Percentiles rank a stretch among this genome's conserved stretches.
Evolutionary conservation across 2,329 filamentous ascomycete genomes (phyloP).

Genomic region (Cladosporium sp.): DNA sequence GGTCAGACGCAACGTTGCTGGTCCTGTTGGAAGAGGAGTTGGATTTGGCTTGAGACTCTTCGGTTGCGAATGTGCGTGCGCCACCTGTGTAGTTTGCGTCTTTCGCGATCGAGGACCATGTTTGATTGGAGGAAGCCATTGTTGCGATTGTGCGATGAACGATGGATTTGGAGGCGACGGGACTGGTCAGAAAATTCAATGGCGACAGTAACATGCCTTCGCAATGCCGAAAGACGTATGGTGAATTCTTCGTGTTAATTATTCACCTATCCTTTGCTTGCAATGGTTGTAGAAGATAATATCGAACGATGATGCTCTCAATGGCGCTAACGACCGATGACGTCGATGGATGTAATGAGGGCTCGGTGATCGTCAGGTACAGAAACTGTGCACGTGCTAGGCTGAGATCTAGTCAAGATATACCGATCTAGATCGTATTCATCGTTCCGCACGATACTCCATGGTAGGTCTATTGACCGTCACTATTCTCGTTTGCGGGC

Average conservation of each 20-base stretch:
- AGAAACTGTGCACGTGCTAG: not conserved
- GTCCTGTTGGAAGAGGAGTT: not conserved
- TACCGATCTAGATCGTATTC: not conserved
- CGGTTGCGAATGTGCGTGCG: slow-evolving; percentile 2
- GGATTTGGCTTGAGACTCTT: not conserved
- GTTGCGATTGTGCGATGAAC: not conserved
- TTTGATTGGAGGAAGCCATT: not conserved
- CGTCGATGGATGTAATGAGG: not conserved
- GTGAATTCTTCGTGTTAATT: not conserved
- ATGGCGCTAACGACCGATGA: not conserved
- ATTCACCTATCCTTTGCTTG: too few species aligned
- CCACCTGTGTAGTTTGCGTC: slow-evolving; percentile 3
- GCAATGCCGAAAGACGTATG: not conserved
- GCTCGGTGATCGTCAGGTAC: not conserved
- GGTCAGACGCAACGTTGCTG: slow-evolving; percentile 2
- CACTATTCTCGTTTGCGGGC: too few species aligned
- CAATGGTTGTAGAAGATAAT: not conserved
- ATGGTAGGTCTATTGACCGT: too few species aligned
- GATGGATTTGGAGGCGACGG: not conserved
- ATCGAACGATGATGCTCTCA: not conserved
- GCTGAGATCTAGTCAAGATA: not conserved
- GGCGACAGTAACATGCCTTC: not conserved
- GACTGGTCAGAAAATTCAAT: not conserved
- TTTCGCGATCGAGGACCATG: slow-evolving; percentile 10
- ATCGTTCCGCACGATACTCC: too few species aligned